Conservation (phyloP, 176 grass and related monocot genomes). For the Themeda triandra region DNA sequence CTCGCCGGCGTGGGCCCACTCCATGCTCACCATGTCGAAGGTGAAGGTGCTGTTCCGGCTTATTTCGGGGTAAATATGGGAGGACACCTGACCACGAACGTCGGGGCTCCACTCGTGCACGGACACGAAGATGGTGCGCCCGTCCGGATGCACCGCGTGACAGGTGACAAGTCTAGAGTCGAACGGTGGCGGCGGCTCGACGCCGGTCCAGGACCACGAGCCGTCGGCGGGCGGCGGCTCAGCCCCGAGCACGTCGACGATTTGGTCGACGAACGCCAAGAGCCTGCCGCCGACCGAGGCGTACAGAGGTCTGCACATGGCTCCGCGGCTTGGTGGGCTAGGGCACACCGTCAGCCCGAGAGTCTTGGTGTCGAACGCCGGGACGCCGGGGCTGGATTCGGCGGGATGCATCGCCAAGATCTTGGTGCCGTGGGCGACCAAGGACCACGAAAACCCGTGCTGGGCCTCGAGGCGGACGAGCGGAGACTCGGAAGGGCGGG, state of each 20-base stretch:
- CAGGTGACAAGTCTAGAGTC: background rate
- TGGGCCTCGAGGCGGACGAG: no score
- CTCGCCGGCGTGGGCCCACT: background rate
- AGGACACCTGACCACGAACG: no score
- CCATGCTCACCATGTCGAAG: background rate
- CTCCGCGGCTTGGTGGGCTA: no score
- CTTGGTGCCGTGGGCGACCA: no score
- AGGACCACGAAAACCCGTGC: no score
- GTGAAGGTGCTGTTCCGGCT: background rate
- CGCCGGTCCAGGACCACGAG: background rate
- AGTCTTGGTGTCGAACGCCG: background rate
- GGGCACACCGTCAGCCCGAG: background rate
- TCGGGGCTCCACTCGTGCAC: background rate
- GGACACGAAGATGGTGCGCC: slow-evolving; percentile 1
- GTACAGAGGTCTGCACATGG: background rate
- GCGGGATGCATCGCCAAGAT: no score
- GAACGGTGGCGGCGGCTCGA: background rate
- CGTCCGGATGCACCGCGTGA: background rate
- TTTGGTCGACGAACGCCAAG: background rate
- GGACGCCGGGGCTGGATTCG: background rate
- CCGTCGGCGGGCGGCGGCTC: background rate
- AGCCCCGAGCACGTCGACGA: background rate
- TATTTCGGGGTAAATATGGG: no score
- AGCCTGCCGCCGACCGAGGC: background rate
- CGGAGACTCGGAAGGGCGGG: no score